A percentile compares a stretch with the other conserved stretches of the same genome.
phyloP scores from a whole-genome alignment of 768 basidiomycete genomes.

The Lentinula guzmanii region DNA sequence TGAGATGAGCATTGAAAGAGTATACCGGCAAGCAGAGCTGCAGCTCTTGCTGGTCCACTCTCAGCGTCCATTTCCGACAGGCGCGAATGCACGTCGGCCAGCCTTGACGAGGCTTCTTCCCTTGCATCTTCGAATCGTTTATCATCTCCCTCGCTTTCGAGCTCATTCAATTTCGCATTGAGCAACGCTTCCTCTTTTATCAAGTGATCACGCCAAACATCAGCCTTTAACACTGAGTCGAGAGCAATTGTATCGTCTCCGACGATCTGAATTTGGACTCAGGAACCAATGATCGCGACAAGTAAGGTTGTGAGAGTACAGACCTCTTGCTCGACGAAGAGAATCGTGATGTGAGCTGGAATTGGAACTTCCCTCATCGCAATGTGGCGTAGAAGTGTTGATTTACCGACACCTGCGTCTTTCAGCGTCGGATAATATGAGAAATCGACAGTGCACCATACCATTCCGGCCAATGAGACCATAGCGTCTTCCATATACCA shows the following conservation, averaged over 20 bases:
- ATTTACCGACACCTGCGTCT: constrained; percentile 82
- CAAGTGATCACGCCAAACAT: constrained; percentile 95
- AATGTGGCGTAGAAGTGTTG: constrained; percentile 89
- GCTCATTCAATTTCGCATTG: constrained; percentile 63
- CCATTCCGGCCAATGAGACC: constrained; percentile 90
- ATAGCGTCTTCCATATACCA: constrained; percentile 86
- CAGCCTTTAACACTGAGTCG: constrained; percentile 97
- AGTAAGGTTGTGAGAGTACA: constrained; percentile 4
- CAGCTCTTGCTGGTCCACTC: constrained; percentile 92
- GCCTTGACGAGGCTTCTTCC: constrained; percentile 74
- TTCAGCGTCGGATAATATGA: background rate
- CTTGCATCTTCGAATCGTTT: constrained; percentile 78
- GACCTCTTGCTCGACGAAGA: constrained; percentile 98
- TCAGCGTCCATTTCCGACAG: constrained; percentile 98
- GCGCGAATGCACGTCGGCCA: constrained; percentile 86
- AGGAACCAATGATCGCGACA: background rate
- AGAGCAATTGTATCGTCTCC: constrained; percentile 93
- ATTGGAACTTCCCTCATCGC: constrained; percentile 93
- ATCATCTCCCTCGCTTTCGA: constrained; percentile 74
- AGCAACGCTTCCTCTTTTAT: constrained; percentile 77
- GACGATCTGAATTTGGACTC: constrained; percentile 48
- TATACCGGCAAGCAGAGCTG: constrained; percentile 78
- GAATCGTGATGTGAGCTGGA: constrained; percentile 90
- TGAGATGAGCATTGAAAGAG: background rate
- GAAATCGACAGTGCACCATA: constrained; percentile 14